Conservation (phyloP, 805 yeast genomes). For the Tetrapisispora taiwanensis region DNA sequence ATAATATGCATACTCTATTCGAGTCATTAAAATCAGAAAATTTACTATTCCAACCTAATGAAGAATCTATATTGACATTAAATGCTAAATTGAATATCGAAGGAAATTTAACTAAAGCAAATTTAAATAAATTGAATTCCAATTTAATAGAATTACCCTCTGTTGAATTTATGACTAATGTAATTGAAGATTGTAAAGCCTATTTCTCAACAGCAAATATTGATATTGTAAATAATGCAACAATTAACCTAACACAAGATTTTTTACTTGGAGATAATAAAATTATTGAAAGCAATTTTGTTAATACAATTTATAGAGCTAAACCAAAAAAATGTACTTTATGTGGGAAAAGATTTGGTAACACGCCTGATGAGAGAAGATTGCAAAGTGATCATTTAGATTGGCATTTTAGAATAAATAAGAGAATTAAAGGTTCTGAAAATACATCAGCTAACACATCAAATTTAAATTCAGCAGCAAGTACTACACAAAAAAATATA, state of each 20-base stretch:
- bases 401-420: constrained; percentile 93
- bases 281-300: constrained; percentile 22
- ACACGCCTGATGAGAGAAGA: constrained; percentile 43
- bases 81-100: constrained; percentile 15
- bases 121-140: no score
- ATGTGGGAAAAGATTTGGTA: constrained; percentile 79
- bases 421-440: constrained; percentile 45
- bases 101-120: background rate
- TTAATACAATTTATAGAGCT: constrained; percentile 23
- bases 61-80: constrained; percentile 23
- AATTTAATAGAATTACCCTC: constrained; percentile 13
- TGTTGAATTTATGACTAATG: constrained; percentile 14
- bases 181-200: constrained; percentile 24
- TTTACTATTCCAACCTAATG: constrained; percentile 18
- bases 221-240: constrained; percentile 22
- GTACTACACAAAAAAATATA: constrained; percentile 30
- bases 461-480: constrained; percentile 2
- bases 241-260: constrained; percentile 27
- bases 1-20: constrained; percentile 14
- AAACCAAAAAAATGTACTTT: constrained; percentile 75
- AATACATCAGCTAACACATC: constrained; percentile 7
- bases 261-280: constrained; percentile 23
- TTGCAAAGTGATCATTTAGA: constrained; percentile 66
- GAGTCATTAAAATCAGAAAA: constrained; percentile 17
- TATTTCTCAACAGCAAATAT: constrained; percentile 23